Base-by-base conservation (phyloP, 139 green algal species). In the Chlamydomonas applanata region DNA sequence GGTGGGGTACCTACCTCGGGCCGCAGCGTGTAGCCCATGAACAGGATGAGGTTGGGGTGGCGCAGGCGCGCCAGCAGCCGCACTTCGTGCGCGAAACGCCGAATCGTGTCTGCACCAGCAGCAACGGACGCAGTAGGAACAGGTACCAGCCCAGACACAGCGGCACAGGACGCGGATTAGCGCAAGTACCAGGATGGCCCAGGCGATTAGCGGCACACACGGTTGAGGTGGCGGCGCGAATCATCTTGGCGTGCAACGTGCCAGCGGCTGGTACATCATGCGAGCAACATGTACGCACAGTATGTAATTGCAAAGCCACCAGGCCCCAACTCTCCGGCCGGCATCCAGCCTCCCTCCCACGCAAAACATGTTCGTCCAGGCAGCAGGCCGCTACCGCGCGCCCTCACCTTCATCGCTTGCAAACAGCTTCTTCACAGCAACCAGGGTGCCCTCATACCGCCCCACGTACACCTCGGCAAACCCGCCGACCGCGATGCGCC, bases 361-460 rank as follows among this genome's bases (percentile, higher is more conserved):
- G n/a, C n/a, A n/a, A n/a, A n/a, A n/a, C n/a, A n/a, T n/a, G n/a
- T n/a, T n/a, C n/a, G n/a, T n/a, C n/a, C n/a, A n/a, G n/a, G n/a
- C n/a, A n/a, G n/a, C n/a, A n/a, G n/a, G n/a, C n/a, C n/a, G n/a
- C n/a, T n/a, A n/a, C n/a, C n/a, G n/a, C n/a, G n/a, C n/a, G n/a
- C n/a, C n/a, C n/a, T 17, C 72, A 80, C 75, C 63, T 22, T 73
- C 69, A 19, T 91, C 83, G 22, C 75, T 69, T 0, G 71, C 74
- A 32, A 93, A 64, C 53, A 93, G 81, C 24, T 84, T 79, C 78
- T 93, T 93, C 4, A 93, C 71, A 0, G 88, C 88, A 29, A 93
- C 88, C 33, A 91, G 60, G 0, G 82, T 92, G 59, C 88, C 85
- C 79, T 91, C 77, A 52, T 93, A 93, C 40, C 85, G 85, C 30